Conservation (phyloP, 306 rosid genomes). For the Vigna nakashimae region DNA sequence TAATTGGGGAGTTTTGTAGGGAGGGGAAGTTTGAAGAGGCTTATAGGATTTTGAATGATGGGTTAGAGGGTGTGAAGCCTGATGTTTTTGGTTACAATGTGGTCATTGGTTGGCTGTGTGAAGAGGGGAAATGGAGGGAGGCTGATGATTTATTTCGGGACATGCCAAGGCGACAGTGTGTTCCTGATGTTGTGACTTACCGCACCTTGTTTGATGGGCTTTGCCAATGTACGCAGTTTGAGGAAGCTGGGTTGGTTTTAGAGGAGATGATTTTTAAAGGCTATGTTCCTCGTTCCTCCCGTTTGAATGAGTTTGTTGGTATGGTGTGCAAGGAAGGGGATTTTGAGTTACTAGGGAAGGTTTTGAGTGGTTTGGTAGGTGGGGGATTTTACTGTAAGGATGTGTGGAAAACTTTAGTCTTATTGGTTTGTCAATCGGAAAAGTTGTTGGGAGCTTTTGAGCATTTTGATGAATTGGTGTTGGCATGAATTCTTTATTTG, state of each 20-base stretch:
- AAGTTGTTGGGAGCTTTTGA: slow-evolving; percentile 46
- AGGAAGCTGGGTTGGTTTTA: too few species aligned
- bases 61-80: slow-evolving; percentile 64
- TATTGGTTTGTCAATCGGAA: slow-evolving; percentile 53
- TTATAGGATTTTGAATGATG: slow-evolving; percentile 64
- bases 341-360: too few species aligned
- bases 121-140: slow-evolving; percentile 69
- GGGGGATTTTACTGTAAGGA: slow-evolving; percentile 37
- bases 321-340: too few species aligned
- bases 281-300: too few species aligned
- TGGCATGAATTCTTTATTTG: slow-evolving; percentile 38
- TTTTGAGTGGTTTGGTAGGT: too few species aligned
- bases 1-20: slow-evolving; percentile 71
- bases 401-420: slow-evolving; percentile 56
- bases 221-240: too few species aligned
- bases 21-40: slow-evolving; percentile 66
- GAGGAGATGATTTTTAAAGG: too few species aligned
- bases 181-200: slow-evolving; percentile 59
- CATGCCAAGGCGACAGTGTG: slow-evolving; percentile 64
- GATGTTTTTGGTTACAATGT: slow-evolving; percentile 72
- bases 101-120: slow-evolving; percentile 62
- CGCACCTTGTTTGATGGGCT: too few species aligned
- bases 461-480: slow-evolving; percentile 48
- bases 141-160: slow-evolving; percentile 76
- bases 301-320: too few species aligned